These are phyloP conservation scores for Crithidia fasciculata DNA, from an alignment of 208 protist species.

Conservation along the genomic window DNA sequence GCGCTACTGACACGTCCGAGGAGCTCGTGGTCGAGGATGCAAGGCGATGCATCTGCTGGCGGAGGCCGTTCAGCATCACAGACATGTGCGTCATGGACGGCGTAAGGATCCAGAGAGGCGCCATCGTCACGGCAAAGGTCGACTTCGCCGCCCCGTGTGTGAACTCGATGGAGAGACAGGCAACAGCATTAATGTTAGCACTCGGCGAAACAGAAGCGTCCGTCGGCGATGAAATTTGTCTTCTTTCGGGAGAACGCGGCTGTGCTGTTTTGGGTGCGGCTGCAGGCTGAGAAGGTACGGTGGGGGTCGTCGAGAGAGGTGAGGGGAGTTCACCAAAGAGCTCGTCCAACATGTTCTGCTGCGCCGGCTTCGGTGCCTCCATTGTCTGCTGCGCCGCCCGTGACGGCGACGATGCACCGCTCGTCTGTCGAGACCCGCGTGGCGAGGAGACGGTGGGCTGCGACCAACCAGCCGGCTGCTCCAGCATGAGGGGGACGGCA, in stretches of 20 bases:
- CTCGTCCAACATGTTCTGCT: conserved; percentile 19
- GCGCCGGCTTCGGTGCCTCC: conserved; percentile 10
- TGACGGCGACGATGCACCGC: conserved; percentile 5
- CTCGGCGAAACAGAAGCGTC: too few species aligned
- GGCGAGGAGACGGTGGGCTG: neutral
- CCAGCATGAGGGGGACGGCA: conserved; percentile 16
- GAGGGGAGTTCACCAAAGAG: conserved; percentile 24
- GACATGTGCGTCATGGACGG: conserved; percentile 25
- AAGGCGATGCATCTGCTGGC: conserved; percentile 1
- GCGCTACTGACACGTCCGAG: too few species aligned
- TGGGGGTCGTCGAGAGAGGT: neutral
- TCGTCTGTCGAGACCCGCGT: neutral
- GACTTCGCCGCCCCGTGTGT: neutral
- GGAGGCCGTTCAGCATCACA: conserved; percentile 6
- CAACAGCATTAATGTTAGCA: neutral
- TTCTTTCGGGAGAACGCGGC: neutral
- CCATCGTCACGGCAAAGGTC: conserved; percentile 1
- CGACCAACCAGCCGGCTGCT: conserved; percentile 28
- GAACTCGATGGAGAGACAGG: neutral
- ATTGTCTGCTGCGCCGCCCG: neutral
- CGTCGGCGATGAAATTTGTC: neutral
- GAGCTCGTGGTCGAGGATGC: too few species aligned
- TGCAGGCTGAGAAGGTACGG: neutral
- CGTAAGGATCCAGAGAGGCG: conserved; percentile 29
- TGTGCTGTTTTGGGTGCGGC: neutral